phyloP scores from a whole-genome alignment of 192 early-diverging fungal species.

The Coemansia aciculifera region DNA sequence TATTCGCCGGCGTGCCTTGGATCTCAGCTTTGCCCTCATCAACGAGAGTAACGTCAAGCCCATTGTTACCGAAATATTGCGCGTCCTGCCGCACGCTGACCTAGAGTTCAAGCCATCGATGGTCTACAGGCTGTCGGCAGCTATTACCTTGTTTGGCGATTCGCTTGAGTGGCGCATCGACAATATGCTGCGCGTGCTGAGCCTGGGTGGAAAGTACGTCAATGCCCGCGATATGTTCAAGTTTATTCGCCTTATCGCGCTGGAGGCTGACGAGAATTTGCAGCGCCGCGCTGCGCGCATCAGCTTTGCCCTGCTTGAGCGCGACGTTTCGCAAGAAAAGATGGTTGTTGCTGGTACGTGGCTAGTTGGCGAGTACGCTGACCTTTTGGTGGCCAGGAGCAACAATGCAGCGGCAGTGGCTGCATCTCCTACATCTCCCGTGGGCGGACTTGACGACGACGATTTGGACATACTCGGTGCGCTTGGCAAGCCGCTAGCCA shows the following conservation, averaged over 20 bases:
- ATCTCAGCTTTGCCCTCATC: constrained; percentile 95
- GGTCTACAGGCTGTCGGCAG: constrained; percentile 86
- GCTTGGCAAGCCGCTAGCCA: constrained; percentile 26
- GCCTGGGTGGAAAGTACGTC: constrained; percentile 70
- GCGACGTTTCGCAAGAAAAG: constrained; percentile 75
- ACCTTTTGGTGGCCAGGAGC: constrained; percentile 65
- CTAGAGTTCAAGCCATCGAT: constrained; percentile 87
- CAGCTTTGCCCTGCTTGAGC: constrained; percentile 80
- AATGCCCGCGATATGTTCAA: constrained; percentile 76
- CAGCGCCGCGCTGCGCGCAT: constrained; percentile 91
- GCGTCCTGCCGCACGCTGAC: constrained; percentile 91
- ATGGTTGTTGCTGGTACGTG: constrained; percentile 88
- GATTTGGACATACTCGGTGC: constrained; percentile 50
- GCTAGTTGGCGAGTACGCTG: constrained; percentile 97
- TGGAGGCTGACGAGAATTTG: constrained; percentile 61
- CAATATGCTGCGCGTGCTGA: constrained; percentile 86
- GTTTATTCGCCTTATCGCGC: constrained; percentile 88
- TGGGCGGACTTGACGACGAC: constrained; percentile 33
- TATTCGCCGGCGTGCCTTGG: constrained; percentile 93
- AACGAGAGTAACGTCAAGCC: constrained; percentile 90
- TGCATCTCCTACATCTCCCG: constrained; percentile 2
- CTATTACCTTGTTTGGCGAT: constrained; percentile 91
- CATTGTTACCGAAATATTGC: constrained; percentile 88
- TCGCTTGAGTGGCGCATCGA: constrained; percentile 98
- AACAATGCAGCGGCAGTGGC: background rate